These are phyloP conservation scores for Lactarius hatsudake DNA, from an alignment of 768 basidiomycete genomes.

Conservation along the genomic window DNA sequence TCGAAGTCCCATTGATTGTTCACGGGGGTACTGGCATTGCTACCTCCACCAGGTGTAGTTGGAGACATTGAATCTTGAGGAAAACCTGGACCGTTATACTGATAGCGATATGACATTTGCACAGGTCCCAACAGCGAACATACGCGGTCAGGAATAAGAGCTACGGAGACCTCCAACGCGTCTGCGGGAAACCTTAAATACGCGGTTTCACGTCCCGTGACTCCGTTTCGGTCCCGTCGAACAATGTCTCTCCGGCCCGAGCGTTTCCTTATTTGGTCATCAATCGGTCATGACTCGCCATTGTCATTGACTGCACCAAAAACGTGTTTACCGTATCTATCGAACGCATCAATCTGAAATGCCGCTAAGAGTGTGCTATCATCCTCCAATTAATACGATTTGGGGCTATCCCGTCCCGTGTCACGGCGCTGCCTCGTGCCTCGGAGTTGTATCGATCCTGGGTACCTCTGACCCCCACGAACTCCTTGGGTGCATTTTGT, in stretches of 20 bases:
- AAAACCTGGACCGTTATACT: constrained; percentile 16
- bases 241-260: constrained; percentile 23
- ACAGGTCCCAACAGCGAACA: constrained; percentile 19
- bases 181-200: constrained; percentile 10
- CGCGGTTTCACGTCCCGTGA: constrained; percentile 16
- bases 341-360: background rate
- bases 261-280: constrained; percentile 11
- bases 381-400: background rate
- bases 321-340: background rate
- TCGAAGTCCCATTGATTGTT: constrained; percentile 27
- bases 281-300: background rate
- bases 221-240: constrained; percentile 22
- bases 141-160: constrained; percentile 24
- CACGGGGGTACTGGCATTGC: constrained; percentile 27
- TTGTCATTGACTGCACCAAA: background rate
- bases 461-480: background rate
- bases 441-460: too few species aligned
- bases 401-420: background rate
- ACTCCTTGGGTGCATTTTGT: background rate
- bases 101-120: constrained; percentile 28
- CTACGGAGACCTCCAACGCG: constrained; percentile 7
- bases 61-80: constrained; percentile 25
- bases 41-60: constrained; percentile 24
- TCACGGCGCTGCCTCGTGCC: background rate
- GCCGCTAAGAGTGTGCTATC: background rate